phyloP scores from a whole-genome alignment of 2,329 filamentous ascomycete genomes.

The Fusarium sp. region DNA sequence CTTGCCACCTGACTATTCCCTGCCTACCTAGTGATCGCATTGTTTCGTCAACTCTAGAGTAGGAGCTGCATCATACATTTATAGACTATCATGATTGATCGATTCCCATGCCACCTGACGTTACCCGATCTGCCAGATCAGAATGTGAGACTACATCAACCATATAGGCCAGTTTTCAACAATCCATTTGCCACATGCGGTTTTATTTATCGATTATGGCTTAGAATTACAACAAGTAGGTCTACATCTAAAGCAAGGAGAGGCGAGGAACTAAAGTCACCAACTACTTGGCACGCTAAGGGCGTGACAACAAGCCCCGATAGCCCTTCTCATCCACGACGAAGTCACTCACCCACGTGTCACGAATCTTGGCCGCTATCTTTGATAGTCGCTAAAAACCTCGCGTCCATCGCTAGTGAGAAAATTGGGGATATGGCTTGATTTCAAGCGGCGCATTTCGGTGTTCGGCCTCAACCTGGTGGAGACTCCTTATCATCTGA shows the following conservation, averaged over 20 bases:
- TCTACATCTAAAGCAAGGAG: too few species aligned
- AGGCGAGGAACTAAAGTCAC: too few species aligned
- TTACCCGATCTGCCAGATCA: too few species aligned
- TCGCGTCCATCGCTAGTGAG: not conserved
- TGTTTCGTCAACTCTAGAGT: not conserved
- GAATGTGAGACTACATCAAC: too few species aligned
- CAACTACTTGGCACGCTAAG: too few species aligned
- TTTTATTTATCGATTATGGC: too few species aligned
- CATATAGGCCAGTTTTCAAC: too few species aligned
- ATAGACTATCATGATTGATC: not conserved
- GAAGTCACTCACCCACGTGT: too few species aligned
- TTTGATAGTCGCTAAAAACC: not conserved
- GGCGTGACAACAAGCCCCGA: too few species aligned
- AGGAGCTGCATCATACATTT: not conserved
- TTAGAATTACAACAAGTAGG: too few species aligned
- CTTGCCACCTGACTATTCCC: not conserved
- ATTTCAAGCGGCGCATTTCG: not conserved
- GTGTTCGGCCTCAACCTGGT: slow-evolving; percentile 1
- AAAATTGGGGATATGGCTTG: slow-evolving; percentile 9
- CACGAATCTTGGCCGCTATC: not conserved
- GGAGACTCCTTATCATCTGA: not conserved
- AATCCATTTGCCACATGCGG: too few species aligned
- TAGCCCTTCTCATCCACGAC: too few species aligned
- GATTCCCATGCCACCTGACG: not conserved
- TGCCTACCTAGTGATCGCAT: not conserved